Conservation (phyloP, 495 filamentous ascomycete genomes). For the Penicillium dipodomyicola region DNA sequence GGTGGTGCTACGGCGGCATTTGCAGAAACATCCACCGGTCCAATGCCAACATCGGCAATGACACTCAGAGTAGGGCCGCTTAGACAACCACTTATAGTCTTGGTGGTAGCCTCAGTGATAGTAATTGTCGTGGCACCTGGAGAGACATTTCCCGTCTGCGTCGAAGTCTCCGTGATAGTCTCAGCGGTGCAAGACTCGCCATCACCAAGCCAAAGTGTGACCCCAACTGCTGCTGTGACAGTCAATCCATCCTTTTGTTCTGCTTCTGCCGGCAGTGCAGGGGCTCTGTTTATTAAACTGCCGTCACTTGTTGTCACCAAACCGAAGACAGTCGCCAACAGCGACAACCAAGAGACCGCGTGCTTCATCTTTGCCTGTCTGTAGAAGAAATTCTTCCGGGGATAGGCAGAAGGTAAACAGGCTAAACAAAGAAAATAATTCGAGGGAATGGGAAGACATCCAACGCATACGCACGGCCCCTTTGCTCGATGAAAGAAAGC, state of each 20-base stretch:
- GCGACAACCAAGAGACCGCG: conserved; percentile 10
- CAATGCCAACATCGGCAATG: background rate
- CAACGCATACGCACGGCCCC: conserved; percentile 11
- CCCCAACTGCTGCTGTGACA: conserved; percentile 12
- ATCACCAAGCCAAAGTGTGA: conserved; percentile 15
- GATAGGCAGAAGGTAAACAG: background rate
- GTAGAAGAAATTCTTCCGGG: background rate
- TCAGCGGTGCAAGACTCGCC: conserved; percentile 7
- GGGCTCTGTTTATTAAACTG: background rate
- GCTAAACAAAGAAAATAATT: conserved; percentile 1
- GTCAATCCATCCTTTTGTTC: background rate
- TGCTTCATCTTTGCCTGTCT: conserved; percentile 15
- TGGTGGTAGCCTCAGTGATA: background rate
- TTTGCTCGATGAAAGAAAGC: conserved; percentile 1
- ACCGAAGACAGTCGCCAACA: conserved; percentile 10
- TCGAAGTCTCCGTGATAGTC: conserved; percentile 15
- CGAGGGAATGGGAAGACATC: background rate
- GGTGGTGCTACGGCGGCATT: background rate
- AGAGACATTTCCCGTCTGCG: conserved; percentile 6
- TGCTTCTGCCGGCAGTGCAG: background rate
- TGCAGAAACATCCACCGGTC: background rate
- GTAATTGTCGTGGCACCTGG: background rate
- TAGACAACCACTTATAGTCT: background rate
- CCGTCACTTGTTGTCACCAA: conserved; percentile 1
- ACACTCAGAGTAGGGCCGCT: background rate